phyloP scores from a whole-genome alignment of 202 grass and related monocot species.

The Saccharum hybrid region DNA sequence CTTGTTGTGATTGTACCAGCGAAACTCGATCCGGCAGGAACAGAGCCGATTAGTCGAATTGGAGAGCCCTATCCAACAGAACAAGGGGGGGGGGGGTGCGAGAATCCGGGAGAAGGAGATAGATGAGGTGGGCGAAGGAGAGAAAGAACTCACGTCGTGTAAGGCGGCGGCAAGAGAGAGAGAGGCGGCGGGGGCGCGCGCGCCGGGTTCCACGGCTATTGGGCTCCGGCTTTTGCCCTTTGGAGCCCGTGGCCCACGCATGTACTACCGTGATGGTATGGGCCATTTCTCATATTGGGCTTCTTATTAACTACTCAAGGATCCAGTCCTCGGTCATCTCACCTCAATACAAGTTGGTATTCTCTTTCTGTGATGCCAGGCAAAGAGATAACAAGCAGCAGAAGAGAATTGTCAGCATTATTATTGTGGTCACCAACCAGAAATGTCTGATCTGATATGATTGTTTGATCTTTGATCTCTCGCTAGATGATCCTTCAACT shows the following conservation, averaged over 20 bases:
- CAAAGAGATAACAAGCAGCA: background rate
- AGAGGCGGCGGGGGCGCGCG: background rate
- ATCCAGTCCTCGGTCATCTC: background rate
- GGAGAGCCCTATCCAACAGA: background rate
- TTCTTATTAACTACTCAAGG: background rate
- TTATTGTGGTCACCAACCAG: background rate
- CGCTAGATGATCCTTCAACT: background rate
- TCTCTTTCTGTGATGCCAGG: background rate
- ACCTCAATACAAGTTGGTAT: too few relatives aligned
- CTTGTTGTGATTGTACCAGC: background rate
- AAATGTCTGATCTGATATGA: background rate
- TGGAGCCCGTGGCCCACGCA: background rate
- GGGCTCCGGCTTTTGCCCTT: background rate
- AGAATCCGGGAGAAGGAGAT: background rate
- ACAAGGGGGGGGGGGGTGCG: background rate
- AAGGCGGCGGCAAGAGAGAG: background rate
- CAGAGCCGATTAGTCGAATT: background rate
- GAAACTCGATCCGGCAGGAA: background rate
- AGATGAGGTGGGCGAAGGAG: background rate
- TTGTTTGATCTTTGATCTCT: background rate
- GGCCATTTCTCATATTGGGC: background rate
- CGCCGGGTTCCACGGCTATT: background rate
- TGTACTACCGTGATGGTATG: background rate
- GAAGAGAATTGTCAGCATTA: background rate
- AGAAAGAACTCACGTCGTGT: constrained; percentile 24